Conservation (phyloP, 306 rosid genomes). For the Delonix regia region DNA sequence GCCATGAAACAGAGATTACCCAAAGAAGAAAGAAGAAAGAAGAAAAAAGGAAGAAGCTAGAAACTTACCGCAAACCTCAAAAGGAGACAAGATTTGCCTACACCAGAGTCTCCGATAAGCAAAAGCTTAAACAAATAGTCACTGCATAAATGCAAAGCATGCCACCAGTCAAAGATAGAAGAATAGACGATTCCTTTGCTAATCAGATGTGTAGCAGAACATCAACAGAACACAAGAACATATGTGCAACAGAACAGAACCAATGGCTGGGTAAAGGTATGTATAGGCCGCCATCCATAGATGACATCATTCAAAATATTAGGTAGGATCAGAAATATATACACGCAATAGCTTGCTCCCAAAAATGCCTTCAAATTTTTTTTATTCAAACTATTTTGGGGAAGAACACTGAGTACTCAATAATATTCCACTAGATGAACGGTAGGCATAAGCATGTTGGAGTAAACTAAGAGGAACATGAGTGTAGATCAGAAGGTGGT, state of each 20-base stretch:
- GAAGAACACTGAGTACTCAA: constrained; percentile 17
- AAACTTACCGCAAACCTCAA: constrained; percentile 98
- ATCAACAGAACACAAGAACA: constrained; percentile 26
- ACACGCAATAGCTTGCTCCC: background rate
- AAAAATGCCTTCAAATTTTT: background rate
- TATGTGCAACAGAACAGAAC: background rate
- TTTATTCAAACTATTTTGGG: background rate
- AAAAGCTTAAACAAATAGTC: constrained; percentile 97
- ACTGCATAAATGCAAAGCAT: constrained; percentile 46
- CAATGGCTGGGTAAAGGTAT: constrained; percentile 14
- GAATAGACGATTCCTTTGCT: constrained; percentile 4
- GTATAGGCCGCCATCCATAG: background rate
- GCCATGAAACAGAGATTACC: background rate
- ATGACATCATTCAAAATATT: background rate
- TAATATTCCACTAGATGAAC: background rate
- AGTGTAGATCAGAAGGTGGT: background rate
- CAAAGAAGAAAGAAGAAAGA: constrained; percentile 28
- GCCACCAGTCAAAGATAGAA: constrained; percentile 12
- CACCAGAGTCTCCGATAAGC: constrained; percentile 98
- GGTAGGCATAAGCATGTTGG: background rate
- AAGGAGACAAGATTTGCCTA: constrained; percentile 97
- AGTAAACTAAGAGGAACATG: background rate
- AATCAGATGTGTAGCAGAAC: constrained; percentile 8
- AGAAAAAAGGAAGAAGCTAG: background rate
- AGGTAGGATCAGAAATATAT: background rate